A percentile compares a stretch with the other conserved stretches of the same genome.
These are phyloP conservation scores for Ascochyta fabae DNA, from an alignment of 2,329 filamentous ascomycete species.

Conservation along the genomic window DNA sequence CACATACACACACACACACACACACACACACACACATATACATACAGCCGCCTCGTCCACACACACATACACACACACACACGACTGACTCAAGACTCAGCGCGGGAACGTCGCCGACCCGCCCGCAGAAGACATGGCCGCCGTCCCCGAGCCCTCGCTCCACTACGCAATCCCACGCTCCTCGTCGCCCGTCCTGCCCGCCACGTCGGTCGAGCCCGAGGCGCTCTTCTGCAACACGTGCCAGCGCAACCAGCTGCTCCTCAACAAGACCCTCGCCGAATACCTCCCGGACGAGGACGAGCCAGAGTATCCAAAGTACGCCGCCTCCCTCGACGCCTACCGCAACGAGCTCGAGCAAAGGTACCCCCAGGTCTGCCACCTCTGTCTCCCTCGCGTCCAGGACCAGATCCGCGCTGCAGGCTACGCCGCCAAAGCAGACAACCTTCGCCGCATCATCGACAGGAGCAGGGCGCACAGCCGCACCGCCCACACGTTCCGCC, in stretches of 20 bases:
- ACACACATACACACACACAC: background rate
- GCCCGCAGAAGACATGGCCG: constrained; percentile 60
- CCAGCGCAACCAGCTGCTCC: constrained; percentile 85
- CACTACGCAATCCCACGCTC: constrained; percentile 37
- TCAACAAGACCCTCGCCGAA: constrained; percentile 76
- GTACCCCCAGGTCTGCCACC: constrained; percentile 87
- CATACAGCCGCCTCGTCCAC: background rate
- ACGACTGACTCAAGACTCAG: constrained; percentile 53
- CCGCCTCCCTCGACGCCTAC: constrained; percentile 73
- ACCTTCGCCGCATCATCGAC: constrained; percentile 76
- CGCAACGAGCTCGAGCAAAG: constrained; percentile 75
- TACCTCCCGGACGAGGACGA: constrained; percentile 74
- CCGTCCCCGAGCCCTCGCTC: constrained; percentile 25
- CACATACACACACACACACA: too few species aligned
- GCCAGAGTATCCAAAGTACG: constrained; percentile 71
- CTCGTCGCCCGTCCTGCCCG: constrained; percentile 28
- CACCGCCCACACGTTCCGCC: constrained; percentile 40
- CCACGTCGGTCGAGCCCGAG: constrained; percentile 35
- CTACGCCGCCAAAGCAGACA: constrained; percentile 85
- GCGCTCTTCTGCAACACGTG: constrained; percentile 76
- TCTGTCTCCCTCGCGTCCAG: constrained; percentile 78
- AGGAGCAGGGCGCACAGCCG: constrained; percentile 50
- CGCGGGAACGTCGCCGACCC: constrained; percentile 90
- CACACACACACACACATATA: too few species aligned
- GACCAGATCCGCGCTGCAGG: constrained; percentile 71